Conservation (phyloP, 225 moss, liverwort and hornwort species). For the Bryoerythrophyllum caledonicum region DNA sequence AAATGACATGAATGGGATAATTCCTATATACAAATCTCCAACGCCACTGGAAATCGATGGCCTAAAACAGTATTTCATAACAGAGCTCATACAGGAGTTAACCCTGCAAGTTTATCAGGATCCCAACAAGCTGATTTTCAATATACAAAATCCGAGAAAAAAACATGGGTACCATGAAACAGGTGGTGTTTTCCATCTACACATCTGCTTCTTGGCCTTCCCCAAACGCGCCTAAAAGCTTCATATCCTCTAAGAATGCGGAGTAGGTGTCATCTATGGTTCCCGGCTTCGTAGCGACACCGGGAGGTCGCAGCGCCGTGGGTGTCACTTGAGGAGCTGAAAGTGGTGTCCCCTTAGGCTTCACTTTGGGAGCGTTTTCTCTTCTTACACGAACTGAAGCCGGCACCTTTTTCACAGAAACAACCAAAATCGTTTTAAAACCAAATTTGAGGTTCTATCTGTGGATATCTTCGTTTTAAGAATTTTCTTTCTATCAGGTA, state of each 20-base stretch:
- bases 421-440: constrained; percentile 4
- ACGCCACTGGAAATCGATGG: neutral
- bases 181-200: constrained; percentile 29
- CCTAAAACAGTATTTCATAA: neutral
- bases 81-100: constrained; percentile 12
- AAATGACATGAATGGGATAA: constrained; percentile 9
- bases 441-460: too few species aligned
- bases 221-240: constrained; percentile 94
- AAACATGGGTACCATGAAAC: constrained; percentile 20
- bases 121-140: constrained; percentile 26
- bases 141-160: constrained; percentile 39
- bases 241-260: constrained; percentile 99
- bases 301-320: constrained; percentile 30
- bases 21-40: constrained; percentile 12
- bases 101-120: constrained; percentile 11
- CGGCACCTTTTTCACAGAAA: constrained; percentile 67
- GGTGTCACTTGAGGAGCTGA: constrained; percentile 34
- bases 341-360: constrained; percentile 62
- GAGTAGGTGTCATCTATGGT: constrained; percentile 95
- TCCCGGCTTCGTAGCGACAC: constrained; percentile 58
- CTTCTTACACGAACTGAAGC: constrained; percentile 97
- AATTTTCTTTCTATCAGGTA: too few species aligned
- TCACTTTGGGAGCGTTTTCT: constrained; percentile 74
- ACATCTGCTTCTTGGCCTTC: constrained; percentile 70
- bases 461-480: too few species aligned